These are phyloP conservation scores for Xylaria flabelliformis DNA, from an alignment of 495 filamentous ascomycete species.

Conservation along the genomic window DNA sequence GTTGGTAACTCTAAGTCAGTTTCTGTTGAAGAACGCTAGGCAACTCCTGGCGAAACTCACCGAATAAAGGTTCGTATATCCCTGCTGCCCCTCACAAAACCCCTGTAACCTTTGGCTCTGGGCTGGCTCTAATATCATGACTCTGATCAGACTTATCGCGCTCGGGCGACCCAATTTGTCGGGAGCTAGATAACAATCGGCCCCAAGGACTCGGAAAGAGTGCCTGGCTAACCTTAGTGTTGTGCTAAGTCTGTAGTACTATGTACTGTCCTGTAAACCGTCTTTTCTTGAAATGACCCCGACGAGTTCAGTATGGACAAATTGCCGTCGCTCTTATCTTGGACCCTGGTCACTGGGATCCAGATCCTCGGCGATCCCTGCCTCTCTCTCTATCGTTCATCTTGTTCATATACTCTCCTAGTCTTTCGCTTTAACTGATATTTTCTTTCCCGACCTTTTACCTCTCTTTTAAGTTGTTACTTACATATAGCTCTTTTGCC, in stretches of 20 bases:
- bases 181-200: constrained; percentile 13
- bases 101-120: not conserved
- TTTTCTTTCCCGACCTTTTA: not conserved
- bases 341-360: constrained; percentile 6
- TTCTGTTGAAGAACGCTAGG: not conserved
- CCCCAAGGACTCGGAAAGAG: not conserved
- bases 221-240: not conserved
- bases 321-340: constrained; percentile 13
- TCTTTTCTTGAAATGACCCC: not conserved
- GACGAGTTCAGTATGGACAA: not conserved
- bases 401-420: constrained; percentile 3
- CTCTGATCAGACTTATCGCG: not conserved
- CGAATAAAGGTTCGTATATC: not conserved
- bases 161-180: constrained; percentile 8
- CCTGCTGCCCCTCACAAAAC: constrained; percentile 3
- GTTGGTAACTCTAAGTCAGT: not conserved
- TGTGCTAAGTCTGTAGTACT: not conserved
- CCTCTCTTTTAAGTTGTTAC: not conserved
- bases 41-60: constrained; percentile 6
- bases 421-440: not conserved
- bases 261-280: not conserved
- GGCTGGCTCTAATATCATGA: not conserved
- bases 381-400: constrained; percentile 6
- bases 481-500: not conserved
- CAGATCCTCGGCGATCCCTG: constrained; percentile 18